A percentile compares a stretch with the other conserved stretches of the same genome.
Evolutionary conservation across 257 asterid species (phyloP).

Genomic region (Petunia axillaris): DNA sequence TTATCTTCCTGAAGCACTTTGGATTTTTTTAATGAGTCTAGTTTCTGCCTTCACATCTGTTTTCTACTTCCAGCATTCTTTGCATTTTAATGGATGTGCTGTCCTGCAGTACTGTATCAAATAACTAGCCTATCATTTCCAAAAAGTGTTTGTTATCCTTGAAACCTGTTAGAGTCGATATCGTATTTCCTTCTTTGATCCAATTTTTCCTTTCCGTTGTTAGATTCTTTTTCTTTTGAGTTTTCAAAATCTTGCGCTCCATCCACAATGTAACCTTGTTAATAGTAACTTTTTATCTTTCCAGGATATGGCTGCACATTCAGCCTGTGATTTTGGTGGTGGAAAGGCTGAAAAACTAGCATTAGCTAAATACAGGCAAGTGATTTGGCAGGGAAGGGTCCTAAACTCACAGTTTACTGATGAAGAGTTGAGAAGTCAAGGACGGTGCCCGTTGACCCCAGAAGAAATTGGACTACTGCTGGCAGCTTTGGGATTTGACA

Average conservation of each 20-base stretch:
- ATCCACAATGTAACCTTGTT: neutral
- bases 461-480: conserved; percentile 93
- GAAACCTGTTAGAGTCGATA: neutral
- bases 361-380: conserved; percentile 90
- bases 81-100: no score
- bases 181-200: neutral
- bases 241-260: neutral
- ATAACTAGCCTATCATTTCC: neutral
- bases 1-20: neutral
- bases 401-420: conserved; percentile 91
- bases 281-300: neutral
- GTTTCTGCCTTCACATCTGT: no score
- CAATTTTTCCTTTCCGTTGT: neutral
- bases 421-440: conserved; percentile 93
- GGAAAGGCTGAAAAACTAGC: conserved; percentile 96
- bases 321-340: conserved; percentile 98
- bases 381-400: conserved; percentile 95
- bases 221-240: neutral
- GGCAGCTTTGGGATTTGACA: conserved; percentile 94
- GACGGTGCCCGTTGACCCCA: conserved; percentile 95
- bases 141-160: neutral
- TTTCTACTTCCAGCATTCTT: no score
- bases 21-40: neutral
- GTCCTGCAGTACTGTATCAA: neutral
- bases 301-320: conserved; percentile 99